These are phyloP conservation scores for Akanthomyces dipterigenus DNA, from an alignment of 2,329 filamentous ascomycete species.

Conservation along the genomic window DNA sequence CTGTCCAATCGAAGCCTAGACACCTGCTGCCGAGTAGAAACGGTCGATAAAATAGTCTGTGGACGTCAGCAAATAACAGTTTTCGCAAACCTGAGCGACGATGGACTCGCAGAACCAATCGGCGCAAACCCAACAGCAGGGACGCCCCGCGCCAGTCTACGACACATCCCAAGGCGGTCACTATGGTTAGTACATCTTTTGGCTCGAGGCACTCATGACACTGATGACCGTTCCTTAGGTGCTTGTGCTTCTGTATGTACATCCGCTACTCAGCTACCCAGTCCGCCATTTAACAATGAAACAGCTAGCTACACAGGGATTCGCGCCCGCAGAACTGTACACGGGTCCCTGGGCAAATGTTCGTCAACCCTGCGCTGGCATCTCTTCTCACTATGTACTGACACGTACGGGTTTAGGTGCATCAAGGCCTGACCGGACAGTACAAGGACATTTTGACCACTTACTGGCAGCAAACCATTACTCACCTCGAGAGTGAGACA, in stretches of 20 bases:
- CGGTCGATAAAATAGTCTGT: not conserved
- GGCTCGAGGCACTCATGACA: not conserved
- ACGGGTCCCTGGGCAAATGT: slow-evolving; percentile 95
- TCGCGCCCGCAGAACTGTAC: slow-evolving; percentile 88
- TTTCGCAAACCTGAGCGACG: slow-evolving; percentile 5
- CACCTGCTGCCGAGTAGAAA: not conserved
- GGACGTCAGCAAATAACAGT: not conserved
- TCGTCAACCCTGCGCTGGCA: slow-evolving; percentile 26
- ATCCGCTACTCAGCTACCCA: slow-evolving; percentile 9
- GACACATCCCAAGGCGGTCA: slow-evolving; percentile 69
- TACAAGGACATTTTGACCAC: slow-evolving; percentile 97
- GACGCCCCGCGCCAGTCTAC: slow-evolving; percentile 59
- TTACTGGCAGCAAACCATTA: slow-evolving; percentile 99
- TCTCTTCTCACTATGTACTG: not conserved
- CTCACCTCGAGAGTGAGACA: slow-evolving; percentile 85
- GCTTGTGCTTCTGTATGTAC: slow-evolving; percentile 39
- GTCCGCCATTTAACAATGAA: slow-evolving; percentile 21
- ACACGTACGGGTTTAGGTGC: slow-evolving; percentile 55
- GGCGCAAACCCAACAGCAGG: slow-evolving; percentile 50
- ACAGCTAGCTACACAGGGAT: slow-evolving; percentile 79
- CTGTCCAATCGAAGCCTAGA: not conserved
- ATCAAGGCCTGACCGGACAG: slow-evolving; percentile 84
- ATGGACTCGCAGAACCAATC: slow-evolving; percentile 40
- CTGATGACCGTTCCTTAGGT: slow-evolving; percentile 29
- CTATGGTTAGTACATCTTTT: slow-evolving; percentile 54